Percentiles rank a stretch among this genome's conserved stretches.
These are phyloP conservation scores for Oropetium thomaeum DNA, from an alignment of 176 grass and related monocot genomes.

Conservation along the genomic window DNA sequence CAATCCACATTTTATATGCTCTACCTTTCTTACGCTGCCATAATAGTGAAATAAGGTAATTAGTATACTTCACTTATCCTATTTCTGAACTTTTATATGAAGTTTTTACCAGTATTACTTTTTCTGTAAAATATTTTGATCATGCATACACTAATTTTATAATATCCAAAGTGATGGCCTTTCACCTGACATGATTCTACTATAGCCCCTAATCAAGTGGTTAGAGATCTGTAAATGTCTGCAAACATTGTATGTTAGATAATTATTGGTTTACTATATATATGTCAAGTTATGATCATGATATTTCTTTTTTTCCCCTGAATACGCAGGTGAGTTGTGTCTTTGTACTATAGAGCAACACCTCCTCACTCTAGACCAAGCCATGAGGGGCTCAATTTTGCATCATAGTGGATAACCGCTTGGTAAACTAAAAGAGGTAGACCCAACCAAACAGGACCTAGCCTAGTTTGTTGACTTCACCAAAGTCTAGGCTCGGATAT, in stretches of 20 bases:
- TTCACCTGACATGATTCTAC: background rate
- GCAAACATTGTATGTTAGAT: background rate
- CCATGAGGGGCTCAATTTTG: too few relatives aligned
- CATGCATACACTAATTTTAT: background rate
- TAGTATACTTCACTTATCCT: background rate
- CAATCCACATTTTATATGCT: background rate
- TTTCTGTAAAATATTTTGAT: background rate
- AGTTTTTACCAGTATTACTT: background rate
- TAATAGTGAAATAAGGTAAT: background rate
- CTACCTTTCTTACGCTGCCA: background rate
- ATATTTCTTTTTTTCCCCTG: too few relatives aligned
- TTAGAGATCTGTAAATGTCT: background rate
- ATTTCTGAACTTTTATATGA: background rate
- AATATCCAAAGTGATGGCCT: constrained; percentile 16
- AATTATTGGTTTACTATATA: background rate
- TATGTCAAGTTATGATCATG: background rate
- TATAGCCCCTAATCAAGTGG: background rate
- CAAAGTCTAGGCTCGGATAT: too few relatives aligned
- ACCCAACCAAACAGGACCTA: too few relatives aligned
- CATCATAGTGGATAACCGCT: too few relatives aligned
- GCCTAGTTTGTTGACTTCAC: too few relatives aligned
- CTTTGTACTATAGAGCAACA: too few relatives aligned
- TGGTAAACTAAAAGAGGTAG: too few relatives aligned
- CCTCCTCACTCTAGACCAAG: too few relatives aligned
- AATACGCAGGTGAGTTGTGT: too few relatives aligned